These are phyloP conservation scores for Melastoma malabathricum DNA, from an alignment of 345 rosid genomes.

Conservation along the genomic window DNA sequence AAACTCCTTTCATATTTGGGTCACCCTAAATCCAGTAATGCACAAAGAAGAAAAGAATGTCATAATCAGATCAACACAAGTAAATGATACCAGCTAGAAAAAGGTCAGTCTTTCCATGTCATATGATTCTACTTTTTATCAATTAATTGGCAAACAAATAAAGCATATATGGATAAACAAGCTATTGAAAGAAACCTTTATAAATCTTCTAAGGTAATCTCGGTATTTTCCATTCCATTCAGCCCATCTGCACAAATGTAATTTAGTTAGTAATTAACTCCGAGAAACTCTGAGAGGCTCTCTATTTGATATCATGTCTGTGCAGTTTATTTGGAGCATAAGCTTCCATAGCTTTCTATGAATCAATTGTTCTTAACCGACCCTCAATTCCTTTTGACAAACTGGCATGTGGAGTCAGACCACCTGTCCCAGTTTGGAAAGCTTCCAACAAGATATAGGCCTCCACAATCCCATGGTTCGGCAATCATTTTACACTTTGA, in stretches of 20 bases:
- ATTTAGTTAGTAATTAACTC: background rate
- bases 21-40: conserved; percentile 47
- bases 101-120: conserved; percentile 3
- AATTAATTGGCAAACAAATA: background rate
- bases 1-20: conserved; percentile 77
- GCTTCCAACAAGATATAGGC: conserved; percentile 83
- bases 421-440: conserved; percentile 98
- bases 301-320: conserved; percentile 1
- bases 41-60: conserved; percentile 1
- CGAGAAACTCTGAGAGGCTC: background rate
- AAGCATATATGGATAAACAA: background rate
- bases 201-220: conserved; percentile 69
- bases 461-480: conserved; percentile 99
- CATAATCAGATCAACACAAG: background rate
- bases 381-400: background rate
- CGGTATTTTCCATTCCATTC: conserved; percentile 98
- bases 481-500: conserved; percentile 87
- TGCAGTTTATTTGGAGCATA: background rate
- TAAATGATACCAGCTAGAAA: background rate
- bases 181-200: conserved; percentile 38
- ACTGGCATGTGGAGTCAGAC: background rate
- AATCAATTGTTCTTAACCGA: background rate
- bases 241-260: conserved; percentile 60
- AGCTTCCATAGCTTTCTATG: no score
- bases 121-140: background rate